Base-by-base conservation (phyloP, 768 basidiomycete genomes). In the Russula abietina region DNA sequence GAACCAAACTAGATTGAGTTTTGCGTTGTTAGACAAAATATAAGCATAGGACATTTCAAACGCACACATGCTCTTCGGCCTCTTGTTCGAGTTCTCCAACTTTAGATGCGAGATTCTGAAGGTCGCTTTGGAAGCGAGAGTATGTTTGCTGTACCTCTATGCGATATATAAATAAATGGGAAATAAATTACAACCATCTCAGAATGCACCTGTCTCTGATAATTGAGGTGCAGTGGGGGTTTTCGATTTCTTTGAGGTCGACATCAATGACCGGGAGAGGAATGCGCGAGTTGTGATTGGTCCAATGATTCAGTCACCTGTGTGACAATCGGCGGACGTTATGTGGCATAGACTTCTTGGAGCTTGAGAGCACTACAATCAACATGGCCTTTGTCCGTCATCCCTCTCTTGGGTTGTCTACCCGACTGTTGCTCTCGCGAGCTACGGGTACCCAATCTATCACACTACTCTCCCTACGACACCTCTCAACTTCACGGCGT, bases 1-100 rank as follows among this genome's bases (percentile, higher is more conserved):
- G 80, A 10, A 99, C 97, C 17, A 99, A 79, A 46, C 95, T 98
- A 66, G 58, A 24, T 17, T n/a, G 38, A 16, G 41, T 55, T 55
- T 46, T 50, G n/a, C 36, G 55, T 62, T 50, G 55, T 57, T n/a
- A 56, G 32, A 41, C 6, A 51, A 39, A 39, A 48, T 48, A 46
- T 2, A 12, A 4, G 33, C 4, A 7, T 38, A 10, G 53, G 62
- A 41, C 8, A 39, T n/a, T 12, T 6, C 51, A 48, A 16, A 81
- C 87, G 67, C 66, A 94, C 96, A 82, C 80, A 73, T 99, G 94
- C 72, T 99, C 97, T 65, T 99, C 97, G 22, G 92, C 85, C 70
- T 99, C 97, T 67, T 88, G 85, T 73, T 99, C 97, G 36, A 99
- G 81, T 75, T 99, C 97, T 64, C 91, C 91, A 69, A 98, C 95